phyloP scores from a whole-genome alignment of 1,284 basidiomycete species.

The Stereum hirsutum region DNA sequence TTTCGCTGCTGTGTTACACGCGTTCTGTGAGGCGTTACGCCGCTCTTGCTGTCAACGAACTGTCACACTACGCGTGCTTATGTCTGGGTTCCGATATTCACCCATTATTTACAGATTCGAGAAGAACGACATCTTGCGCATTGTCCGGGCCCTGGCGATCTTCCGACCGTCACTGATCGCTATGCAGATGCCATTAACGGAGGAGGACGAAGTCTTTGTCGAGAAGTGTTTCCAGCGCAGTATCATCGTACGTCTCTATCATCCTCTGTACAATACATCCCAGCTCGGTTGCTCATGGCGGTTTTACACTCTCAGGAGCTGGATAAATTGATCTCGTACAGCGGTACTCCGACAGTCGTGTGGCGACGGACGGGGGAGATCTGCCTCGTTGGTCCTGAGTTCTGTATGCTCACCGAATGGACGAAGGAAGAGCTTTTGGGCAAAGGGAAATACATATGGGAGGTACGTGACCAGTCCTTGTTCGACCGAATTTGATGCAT shows the following conservation, averaged over 20 bases:
- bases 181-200: constrained; percentile 88
- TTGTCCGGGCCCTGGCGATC: constrained; percentile 90
- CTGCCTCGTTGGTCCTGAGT: constrained; percentile 92
- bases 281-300: constrained; percentile 1
- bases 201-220: constrained; percentile 92
- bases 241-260: constrained; percentile 55
- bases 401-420: constrained; percentile 91
- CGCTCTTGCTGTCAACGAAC: no score
- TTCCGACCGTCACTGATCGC: constrained; percentile 95
- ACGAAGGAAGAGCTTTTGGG: constrained; percentile 75
- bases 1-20: no score
- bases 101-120: no score
- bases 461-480: constrained; percentile 39
- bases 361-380: constrained; percentile 98
- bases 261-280: not conserved
- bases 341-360: constrained; percentile 98
- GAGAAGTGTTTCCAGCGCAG: constrained; percentile 94
- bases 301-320: constrained; percentile 60
- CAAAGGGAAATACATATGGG: constrained; percentile 82
- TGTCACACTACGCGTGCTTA: not conserved
- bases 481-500: no score
- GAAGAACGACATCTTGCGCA: constrained; percentile 90
- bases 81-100: no score
- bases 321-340: constrained; percentile 94
- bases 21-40: no score